Percentiles rank a stretch among this genome's conserved stretches.
Evolutionary conservation across 306 rosid species (phyloP).

Genomic region (Canavalia gladiata): DNA sequence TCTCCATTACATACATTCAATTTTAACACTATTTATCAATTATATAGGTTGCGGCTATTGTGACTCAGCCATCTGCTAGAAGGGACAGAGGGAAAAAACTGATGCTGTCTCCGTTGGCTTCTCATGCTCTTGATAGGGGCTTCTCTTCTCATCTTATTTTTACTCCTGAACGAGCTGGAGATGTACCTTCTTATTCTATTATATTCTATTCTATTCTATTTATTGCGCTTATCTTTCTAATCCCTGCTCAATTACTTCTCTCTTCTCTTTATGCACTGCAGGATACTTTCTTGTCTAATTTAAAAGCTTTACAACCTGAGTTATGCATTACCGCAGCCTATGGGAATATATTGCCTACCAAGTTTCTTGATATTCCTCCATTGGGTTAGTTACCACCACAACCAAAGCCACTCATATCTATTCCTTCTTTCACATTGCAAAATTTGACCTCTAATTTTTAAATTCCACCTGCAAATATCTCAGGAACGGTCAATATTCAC

Average conservation of each 20-base stretch:
- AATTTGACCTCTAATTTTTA: not conserved
- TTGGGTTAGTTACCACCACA: slow-evolving; percentile 59
- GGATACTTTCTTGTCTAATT: slow-evolving; percentile 76
- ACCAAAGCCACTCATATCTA: not conserved
- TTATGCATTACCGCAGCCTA: slow-evolving; percentile 69
- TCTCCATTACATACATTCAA: not conserved
- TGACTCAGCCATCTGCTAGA: slow-evolving; percentile 88
- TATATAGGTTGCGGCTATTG: slow-evolving; percentile 84
- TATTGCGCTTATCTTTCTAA: not conserved
- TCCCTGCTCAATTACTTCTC: not conserved
- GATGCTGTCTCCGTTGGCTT: slow-evolving; percentile 81
- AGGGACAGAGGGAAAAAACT: slow-evolving; percentile 81
- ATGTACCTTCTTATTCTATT: slow-evolving; percentile 46
- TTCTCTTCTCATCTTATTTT: slow-evolving; percentile 81
- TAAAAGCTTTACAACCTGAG: slow-evolving; percentile 80
- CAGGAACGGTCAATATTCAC: slow-evolving; percentile 95
- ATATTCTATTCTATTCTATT: not conserved
- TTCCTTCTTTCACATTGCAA: not conserved
- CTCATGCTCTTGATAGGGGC: slow-evolving; percentile 79
- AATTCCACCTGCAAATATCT: slow-evolving; percentile 37
- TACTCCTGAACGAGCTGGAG: slow-evolving; percentile 83
- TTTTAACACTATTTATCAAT: not conserved
- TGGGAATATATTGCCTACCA: slow-evolving; percentile 61
- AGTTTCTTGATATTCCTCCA: slow-evolving; percentile 54
- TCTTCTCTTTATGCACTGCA: slow-evolving; percentile 40